Conservation (phyloP, 192 early-diverging fungal genomes). For the Piromyces sp. region DNA sequence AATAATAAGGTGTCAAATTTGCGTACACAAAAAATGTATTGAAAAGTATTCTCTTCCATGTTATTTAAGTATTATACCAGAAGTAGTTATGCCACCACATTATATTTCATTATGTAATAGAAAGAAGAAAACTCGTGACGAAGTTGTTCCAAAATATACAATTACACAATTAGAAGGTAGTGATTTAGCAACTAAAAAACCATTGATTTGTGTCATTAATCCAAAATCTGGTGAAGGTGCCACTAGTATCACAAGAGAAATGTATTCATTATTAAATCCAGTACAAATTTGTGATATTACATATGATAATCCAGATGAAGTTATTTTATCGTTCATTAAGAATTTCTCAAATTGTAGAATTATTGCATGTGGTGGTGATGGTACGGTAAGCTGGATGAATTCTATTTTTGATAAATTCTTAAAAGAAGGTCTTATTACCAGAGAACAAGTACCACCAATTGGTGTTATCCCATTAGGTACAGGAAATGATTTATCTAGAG, state of each 20-base stretch:
- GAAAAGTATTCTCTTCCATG: neutral
- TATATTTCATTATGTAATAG: neutral
- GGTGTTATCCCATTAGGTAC: conserved; percentile 26
- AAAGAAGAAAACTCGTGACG: neutral
- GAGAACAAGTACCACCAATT: conserved; percentile 11
- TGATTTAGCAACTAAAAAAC: neutral
- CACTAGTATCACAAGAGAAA: conserved; percentile 9
- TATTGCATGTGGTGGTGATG: conserved; percentile 22
- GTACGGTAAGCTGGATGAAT: conserved; percentile 18
- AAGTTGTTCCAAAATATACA: neutral
- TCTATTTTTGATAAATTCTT: conserved; percentile 14
- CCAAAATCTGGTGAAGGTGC: conserved; percentile 20
- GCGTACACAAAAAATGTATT: neutral
- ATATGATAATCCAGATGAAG: conserved; percentile 9
- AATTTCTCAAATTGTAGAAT: conserved; percentile 9
- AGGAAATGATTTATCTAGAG: conserved; percentile 25
- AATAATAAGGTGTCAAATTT: neutral
- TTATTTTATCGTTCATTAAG: conserved; percentile 8
- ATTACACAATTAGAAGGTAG: neutral
- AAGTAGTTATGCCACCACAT: neutral
- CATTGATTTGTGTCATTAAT: conserved; percentile 13
- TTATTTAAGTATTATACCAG: neutral
- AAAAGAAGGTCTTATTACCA: neutral
- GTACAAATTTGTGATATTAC: conserved; percentile 16
- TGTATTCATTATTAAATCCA: conserved; percentile 15